phyloP scores from a whole-genome alignment of 768 basidiomycete species.

The Tubosaeta sp. region DNA sequence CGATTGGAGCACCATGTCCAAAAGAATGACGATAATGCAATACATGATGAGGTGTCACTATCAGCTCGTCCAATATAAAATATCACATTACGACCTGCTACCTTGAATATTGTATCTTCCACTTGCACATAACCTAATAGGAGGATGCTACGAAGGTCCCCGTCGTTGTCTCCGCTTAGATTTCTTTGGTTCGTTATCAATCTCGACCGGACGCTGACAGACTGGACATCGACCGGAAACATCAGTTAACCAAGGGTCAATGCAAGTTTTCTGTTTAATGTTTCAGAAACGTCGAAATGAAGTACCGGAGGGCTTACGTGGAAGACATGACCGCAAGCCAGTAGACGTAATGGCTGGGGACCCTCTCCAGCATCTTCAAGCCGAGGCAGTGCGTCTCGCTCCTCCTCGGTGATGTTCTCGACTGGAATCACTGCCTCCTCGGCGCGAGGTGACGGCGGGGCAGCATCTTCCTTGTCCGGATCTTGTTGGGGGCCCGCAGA shows the following conservation, averaged over 20 bases:
- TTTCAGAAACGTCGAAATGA: background rate
- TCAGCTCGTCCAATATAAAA: conserved; percentile 28
- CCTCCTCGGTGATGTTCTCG: conserved; percentile 38
- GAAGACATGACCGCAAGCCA: conserved; percentile 84
- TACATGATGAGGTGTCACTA: conserved; percentile 19
- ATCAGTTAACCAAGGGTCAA: conserved; percentile 85
- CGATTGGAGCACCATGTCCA: no score
- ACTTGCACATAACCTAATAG: conserved; percentile 3
- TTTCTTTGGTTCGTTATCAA: conserved; percentile 36
- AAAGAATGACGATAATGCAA: conserved; percentile 24
- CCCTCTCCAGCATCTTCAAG: conserved; percentile 73
- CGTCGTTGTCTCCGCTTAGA: conserved; percentile 21
- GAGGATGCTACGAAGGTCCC: conserved; percentile 9
- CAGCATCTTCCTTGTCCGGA: conserved; percentile 21
- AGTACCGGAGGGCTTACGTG: conserved; percentile 54
- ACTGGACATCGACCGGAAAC: conserved; percentile 86
- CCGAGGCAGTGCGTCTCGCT: conserved; percentile 40
- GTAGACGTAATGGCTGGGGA: conserved; percentile 67
- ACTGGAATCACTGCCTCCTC: conserved; percentile 29
- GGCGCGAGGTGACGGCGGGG: conserved; percentile 11
- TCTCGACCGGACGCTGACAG: conserved; percentile 73
- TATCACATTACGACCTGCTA: conserved; percentile 29
- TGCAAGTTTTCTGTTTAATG: conserved; percentile 65
- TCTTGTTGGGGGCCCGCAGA: conserved; percentile 25
- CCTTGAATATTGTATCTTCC: conserved; percentile 26